Evolutionary conservation across 352 stramenopile genomes (phyloP).

Genomic region (Globisporangium iwayamae): DNA sequence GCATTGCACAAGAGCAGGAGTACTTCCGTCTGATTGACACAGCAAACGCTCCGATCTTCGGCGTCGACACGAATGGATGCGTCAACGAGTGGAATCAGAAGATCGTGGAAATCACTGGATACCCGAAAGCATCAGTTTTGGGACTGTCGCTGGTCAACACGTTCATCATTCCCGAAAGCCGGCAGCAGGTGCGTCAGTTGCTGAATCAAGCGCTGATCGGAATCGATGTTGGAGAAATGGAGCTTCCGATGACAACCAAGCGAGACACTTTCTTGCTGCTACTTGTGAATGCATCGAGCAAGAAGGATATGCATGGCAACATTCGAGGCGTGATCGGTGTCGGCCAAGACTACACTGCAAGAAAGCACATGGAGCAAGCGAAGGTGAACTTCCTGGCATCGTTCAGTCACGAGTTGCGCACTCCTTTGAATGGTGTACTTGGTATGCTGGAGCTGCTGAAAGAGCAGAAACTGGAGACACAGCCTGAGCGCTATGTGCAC

Average conservation of each 20-base stretch:
- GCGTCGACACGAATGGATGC: conserved; percentile 74
- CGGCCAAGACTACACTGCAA: conserved; percentile 90
- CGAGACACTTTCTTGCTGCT: conserved; percentile 59
- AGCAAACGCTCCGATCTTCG: conserved; percentile 82
- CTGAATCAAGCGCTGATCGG: conserved; percentile 79
- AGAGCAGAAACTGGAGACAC: conserved; percentile 66
- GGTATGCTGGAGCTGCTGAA: conserved; percentile 83
- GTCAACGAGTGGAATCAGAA: conserved; percentile 89
- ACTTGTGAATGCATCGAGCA: conserved; percentile 80
- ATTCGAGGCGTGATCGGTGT: conserved; percentile 91
- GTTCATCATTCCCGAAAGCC: conserved; percentile 75
- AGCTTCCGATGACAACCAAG: conserved; percentile 82
- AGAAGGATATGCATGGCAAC: conserved; percentile 90
- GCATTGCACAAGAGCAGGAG: conserved; percentile 69
- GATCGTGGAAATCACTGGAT: conserved; percentile 82
- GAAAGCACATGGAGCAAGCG: conserved; percentile 82
- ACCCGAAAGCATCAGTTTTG: conserved; percentile 66
- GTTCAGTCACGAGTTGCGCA: conserved; percentile 83
- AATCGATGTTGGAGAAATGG: conserved; percentile 88
- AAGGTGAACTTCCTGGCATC: conserved; percentile 87
- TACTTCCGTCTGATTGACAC: conserved; percentile 75
- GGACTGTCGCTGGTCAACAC: conserved; percentile 71
- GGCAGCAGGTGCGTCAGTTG: conserved; percentile 61
- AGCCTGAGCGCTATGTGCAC: conserved; percentile 71
- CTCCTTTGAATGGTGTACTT: conserved; percentile 76